Evolutionary conservation across 2,329 filamentous ascomycete genomes (phyloP), one percentile per base, ranked within the genome.

Genomic region (Geosmithia morbida): DNA sequence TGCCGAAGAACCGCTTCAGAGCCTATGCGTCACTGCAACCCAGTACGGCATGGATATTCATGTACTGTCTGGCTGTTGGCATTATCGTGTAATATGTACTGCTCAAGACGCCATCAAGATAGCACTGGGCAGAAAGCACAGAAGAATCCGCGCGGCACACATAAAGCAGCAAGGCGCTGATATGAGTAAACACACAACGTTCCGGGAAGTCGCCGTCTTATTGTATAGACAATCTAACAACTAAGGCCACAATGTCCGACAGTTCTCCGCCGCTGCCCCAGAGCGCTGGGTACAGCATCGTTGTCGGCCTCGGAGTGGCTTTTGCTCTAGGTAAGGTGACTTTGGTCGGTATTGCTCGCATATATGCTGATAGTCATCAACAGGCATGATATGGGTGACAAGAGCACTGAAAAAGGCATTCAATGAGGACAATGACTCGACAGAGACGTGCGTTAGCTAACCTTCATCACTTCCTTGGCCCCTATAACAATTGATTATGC

Each of bases 331-430:
- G 46, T 40, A 48, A 7, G 14, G 10, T 16, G 20, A 3, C 4
- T 37, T n/a, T 43, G 1, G 19, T 8, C 20, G 17, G 14, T 22
- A 2, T 29, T 16, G 11, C 5, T 29, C 18, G 44, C 33, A 19
- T 16, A 45, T 10, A 22, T 17, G 6, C 18, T 19, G 11, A 39
- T n/a, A 13, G 13, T 26, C 7, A 19, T 4, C 7, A 41, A 43
- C 40, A 14, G 6, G 6, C 16, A 39, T 41, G 18, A 47, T 47
- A 11, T 47, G 39, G 20, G 42, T 41, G 4, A 43, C 33, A 42
- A 52, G 61, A 83, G 82, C 56, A 65, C 77, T 43, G 81, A 79
- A 14, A 84, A 43, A 43, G 79, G 83, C 47, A 79, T 79, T 56
- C 67, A 77, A 61, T 72, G 59, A 49, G 57, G 55, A 49, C 54